Percentiles rank a stretch among this genome's conserved stretches.
These are phyloP conservation scores for Microbotryomycetes sp. DNA, from an alignment of 1,284 basidiomycete genomes.

Conservation along the genomic window DNA sequence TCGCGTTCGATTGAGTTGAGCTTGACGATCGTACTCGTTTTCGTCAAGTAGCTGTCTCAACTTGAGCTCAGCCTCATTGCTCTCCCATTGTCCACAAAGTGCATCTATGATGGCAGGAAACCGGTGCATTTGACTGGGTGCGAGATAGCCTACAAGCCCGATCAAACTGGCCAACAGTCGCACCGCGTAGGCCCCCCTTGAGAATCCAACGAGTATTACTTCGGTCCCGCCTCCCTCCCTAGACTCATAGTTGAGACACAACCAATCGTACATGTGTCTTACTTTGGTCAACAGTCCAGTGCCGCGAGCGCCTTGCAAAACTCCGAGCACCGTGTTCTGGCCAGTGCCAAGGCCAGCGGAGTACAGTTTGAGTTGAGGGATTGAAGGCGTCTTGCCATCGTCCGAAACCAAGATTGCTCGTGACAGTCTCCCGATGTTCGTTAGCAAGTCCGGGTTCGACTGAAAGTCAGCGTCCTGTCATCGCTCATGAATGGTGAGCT, in stretches of 20 bases:
- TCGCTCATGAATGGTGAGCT: not conserved
- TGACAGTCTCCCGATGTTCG: slow-evolving; percentile 4
- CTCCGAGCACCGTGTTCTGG: not conserved
- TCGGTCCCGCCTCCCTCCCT: not conserved
- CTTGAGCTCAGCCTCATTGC: not conserved
- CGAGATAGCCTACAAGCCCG: slow-evolving; percentile 1
- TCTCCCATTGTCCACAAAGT: not conserved
- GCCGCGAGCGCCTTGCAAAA: not conserved
- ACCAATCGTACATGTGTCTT: not conserved
- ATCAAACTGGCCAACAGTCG: slow-evolving; percentile 3
- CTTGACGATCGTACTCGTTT: not conserved
- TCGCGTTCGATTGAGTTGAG: not conserved
- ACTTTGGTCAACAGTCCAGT: not conserved
- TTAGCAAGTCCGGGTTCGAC: not conserved
- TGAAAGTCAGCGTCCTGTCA: slow-evolving; percentile 14
- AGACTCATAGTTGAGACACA: not conserved
- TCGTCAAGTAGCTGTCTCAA: not conserved
- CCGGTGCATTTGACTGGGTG: not conserved
- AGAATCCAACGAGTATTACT: slow-evolving; percentile 15
- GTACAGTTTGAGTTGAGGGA: slow-evolving; percentile 13
- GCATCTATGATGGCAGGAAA: slow-evolving; percentile 1
- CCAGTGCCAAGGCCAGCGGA: slow-evolving; percentile 7
- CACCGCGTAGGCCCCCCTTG: slow-evolving; percentile 10
- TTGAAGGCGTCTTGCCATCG: not conserved
- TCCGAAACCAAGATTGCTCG: slow-evolving; percentile 1